Evolutionary conservation across 352 stramenopile species (phyloP).

Genomic region (Globisporangium orthogonon): DNA sequence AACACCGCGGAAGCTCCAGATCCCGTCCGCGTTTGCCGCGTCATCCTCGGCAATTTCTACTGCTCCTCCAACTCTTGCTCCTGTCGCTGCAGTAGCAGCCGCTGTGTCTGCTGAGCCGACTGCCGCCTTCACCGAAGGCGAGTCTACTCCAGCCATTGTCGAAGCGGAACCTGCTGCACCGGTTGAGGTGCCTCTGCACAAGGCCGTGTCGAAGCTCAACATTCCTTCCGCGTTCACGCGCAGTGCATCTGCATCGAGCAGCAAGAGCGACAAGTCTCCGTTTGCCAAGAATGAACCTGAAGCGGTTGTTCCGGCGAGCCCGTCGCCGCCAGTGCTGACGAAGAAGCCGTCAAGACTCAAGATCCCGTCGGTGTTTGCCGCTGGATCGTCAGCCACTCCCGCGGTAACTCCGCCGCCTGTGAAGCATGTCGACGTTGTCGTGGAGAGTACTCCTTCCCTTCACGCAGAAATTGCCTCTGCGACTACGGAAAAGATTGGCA

Average conservation of each 20-base stretch:
- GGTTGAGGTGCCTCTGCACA: slow-evolving; percentile 15
- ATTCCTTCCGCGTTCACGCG: slow-evolving; percentile 46
- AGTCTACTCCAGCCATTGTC: too few relatives aligned
- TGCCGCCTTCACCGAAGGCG: neutral
- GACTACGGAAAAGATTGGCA: neutral
- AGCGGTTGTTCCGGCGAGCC: slow-evolving; percentile 2
- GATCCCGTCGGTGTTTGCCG: slow-evolving; percentile 24
- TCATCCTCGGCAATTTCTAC: neutral
- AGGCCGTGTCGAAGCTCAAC: slow-evolving; percentile 60
- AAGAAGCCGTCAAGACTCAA: slow-evolving; percentile 23
- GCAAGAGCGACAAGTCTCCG: slow-evolving; percentile 16
- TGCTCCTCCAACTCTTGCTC: neutral
- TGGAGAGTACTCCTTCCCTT: neutral
- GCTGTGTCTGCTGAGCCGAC: neutral
- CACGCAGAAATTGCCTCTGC: neutral
- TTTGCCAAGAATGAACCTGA: neutral
- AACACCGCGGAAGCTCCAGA: slow-evolving; percentile 10
- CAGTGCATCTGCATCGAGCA: slow-evolving; percentile 18
- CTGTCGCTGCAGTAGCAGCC: neutral
- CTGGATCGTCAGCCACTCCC: neutral
- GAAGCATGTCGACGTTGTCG: neutral
- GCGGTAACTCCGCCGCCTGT: neutral
- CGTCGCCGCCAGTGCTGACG: slow-evolving; percentile 5
- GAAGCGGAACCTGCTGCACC: slow-evolving; percentile 2
- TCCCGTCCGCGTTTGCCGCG: slow-evolving; percentile 15